Evolutionary conservation across 768 basidiomycete genomes (phyloP).

Genomic region (Rhodotorula kratochvilovae): DNA sequence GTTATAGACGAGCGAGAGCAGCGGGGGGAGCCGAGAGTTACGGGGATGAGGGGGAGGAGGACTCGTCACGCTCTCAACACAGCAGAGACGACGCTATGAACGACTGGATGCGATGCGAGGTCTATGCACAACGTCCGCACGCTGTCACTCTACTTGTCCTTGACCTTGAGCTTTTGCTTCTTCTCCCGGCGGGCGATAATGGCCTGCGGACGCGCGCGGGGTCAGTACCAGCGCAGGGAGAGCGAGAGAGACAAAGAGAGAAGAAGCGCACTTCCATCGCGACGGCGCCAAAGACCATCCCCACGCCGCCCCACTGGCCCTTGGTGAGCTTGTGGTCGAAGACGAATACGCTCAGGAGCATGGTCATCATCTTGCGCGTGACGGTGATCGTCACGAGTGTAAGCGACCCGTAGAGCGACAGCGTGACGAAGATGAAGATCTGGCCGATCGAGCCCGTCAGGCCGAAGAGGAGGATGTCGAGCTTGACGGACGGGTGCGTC

Average conservation of each 20-base stretch:
- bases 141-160: neutral
- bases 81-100: too few relatives aligned
- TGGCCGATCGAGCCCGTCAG: constrained; percentile 90
- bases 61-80: too few relatives aligned
- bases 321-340: constrained; percentile 77
- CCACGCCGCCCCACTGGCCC: constrained; percentile 92
- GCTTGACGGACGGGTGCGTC: constrained; percentile 67
- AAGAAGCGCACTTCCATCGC: constrained; percentile 21
- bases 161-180: constrained; percentile 9
- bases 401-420: constrained; percentile 75
- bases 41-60: too few relatives aligned
- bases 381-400: constrained; percentile 85
- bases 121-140: too few relatives aligned
- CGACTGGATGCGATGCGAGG: neutral
- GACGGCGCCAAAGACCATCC: constrained; percentile 78
- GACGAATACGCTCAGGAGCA: constrained; percentile 87
- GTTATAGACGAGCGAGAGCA: too few relatives aligned
- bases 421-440: constrained; percentile 83
- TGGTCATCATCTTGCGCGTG: constrained; percentile 94
- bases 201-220: neutral
- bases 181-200: constrained; percentile 18
- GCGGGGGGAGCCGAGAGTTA: too few relatives aligned
- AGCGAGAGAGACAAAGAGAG: neutral
- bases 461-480: constrained; percentile 75
- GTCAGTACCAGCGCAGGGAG: rapidly evolving